A percentile compares a stretch with the other conserved stretches of the same genome.
phyloP scores from a whole-genome alignment of 2,329 filamentous ascomycete species.

The Fusarium humuli region DNA sequence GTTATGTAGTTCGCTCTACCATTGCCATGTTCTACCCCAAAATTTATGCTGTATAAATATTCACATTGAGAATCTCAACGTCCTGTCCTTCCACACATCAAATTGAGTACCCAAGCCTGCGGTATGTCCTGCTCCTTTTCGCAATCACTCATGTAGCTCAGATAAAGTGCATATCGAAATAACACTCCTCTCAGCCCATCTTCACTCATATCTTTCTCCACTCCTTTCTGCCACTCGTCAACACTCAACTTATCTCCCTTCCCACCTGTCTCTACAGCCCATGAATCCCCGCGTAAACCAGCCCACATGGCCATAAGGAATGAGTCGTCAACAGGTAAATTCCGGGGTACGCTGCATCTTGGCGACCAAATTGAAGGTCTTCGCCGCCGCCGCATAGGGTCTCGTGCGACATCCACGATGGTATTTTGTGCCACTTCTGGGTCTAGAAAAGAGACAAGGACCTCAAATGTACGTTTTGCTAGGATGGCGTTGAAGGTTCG shows the following conservation, averaged over 20 bases:
- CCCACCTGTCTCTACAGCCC: conserved; percentile 27
- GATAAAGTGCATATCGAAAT: conserved; percentile 53
- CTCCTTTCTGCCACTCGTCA: conserved; percentile 30
- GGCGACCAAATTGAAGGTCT: conserved; percentile 51
- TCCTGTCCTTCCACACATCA: conserved; percentile 24
- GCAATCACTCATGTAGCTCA: conserved; percentile 49
- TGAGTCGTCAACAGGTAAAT: conserved; percentile 47
- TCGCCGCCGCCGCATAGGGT: conserved; percentile 41
- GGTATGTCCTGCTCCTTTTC: conserved; percentile 44
- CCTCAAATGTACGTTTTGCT: conserved; percentile 44
- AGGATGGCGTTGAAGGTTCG: conserved; percentile 50
- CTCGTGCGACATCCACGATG: conserved; percentile 37
- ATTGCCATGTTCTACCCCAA: not conserved
- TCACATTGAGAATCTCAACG: not conserved
- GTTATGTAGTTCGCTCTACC: not conserved
- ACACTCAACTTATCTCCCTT: conserved; percentile 22
- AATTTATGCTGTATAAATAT: not conserved
- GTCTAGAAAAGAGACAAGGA: conserved; percentile 49
- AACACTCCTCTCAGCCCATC: conserved; percentile 43
- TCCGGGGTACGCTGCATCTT: conserved; percentile 49
- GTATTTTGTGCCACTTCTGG: conserved; percentile 41
- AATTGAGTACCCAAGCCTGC: conserved; percentile 50
- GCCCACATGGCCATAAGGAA: conserved; percentile 50
- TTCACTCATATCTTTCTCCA: conserved; percentile 42
- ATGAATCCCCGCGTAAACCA: conserved; percentile 46